Conservation (phyloP, 176 grass and related monocot genomes). For the Triticum urartu region DNA sequence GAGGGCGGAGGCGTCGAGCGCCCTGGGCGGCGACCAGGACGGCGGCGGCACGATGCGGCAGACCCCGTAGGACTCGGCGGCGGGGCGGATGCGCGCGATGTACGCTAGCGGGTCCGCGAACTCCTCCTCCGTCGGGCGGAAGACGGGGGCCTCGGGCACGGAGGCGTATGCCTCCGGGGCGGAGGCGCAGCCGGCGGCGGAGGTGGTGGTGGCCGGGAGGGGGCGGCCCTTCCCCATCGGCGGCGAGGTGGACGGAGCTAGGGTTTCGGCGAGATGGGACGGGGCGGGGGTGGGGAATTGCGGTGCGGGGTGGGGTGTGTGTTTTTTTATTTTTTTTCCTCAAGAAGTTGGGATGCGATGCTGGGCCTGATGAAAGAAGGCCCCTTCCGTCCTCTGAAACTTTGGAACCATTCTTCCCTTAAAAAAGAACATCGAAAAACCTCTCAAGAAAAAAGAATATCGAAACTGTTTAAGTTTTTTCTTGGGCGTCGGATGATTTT, state of each 20-base stretch:
- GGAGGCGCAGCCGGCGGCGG: background rate
- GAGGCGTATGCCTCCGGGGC: background rate
- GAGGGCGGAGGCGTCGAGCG: conserved; percentile 47
- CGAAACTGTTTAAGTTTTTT: no score
- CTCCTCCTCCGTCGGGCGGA: conserved; percentile 79
- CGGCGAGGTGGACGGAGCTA: background rate
- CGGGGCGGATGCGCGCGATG: conserved; percentile 55
- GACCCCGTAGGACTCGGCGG: conserved; percentile 82
- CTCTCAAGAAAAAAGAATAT: no score
- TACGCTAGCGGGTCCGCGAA: conserved; percentile 79
- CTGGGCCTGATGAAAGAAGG: no score
- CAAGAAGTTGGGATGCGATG: no score
- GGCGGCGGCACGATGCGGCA: conserved; percentile 85
- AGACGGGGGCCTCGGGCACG: conserved; percentile 62
- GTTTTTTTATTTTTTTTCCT: no score
- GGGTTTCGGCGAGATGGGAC: conserved; percentile 1
- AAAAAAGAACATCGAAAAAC: no score
- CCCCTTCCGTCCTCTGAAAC: no score
- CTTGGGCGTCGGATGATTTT: no score
- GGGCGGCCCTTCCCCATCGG: conserved; percentile 42
- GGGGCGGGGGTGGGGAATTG: background rate
- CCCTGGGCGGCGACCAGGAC: conserved; percentile 66
- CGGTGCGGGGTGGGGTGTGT: background rate
- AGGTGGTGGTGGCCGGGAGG: background rate
- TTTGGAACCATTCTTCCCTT: no score